Evolutionary conservation across 768 basidiomycete genomes (phyloP).

Genomic region (Kwoniella newhampshirensis): DNA sequence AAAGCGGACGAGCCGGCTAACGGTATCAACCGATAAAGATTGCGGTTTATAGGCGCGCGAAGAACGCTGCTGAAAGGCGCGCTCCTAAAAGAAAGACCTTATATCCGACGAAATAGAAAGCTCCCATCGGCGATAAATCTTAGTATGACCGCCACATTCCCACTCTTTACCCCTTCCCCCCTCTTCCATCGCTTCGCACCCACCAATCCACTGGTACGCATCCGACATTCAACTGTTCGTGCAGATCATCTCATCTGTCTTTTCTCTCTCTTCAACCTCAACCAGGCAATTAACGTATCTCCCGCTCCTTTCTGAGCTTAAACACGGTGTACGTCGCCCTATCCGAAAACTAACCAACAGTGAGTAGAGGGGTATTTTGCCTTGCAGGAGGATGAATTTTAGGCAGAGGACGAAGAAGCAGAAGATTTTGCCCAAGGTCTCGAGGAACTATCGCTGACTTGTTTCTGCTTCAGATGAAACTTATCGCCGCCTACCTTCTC

Average conservation of each 20-base stretch:
- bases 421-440: neutral
- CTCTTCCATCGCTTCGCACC: no score
- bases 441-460: neutral
- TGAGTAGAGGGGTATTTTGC: conserved; percentile 1
- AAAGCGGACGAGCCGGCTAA: conserved; percentile 1
- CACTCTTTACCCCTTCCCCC: no score
- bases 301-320: conserved; percentile 39
- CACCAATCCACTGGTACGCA: no score
- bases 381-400: neutral
- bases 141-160: no score
- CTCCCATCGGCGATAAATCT: neutral
- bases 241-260: neutral
- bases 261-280: neutral
- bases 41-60: neutral
- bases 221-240: neutral
- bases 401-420: neutral
- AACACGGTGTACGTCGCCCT: conserved; percentile 31
- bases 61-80: neutral
- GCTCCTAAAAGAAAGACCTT: neutral
- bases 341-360: conserved; percentile 9
- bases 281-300: conserved; percentile 25
- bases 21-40: neutral
- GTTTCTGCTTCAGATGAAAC: conserved; percentile 49
- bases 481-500: conserved; percentile 91
- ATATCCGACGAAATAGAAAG: neutral